These are phyloP conservation scores for Nannochloropsis gaditana DNA, from an alignment of 108 stramenopile genomes.

Conservation along the genomic window DNA sequence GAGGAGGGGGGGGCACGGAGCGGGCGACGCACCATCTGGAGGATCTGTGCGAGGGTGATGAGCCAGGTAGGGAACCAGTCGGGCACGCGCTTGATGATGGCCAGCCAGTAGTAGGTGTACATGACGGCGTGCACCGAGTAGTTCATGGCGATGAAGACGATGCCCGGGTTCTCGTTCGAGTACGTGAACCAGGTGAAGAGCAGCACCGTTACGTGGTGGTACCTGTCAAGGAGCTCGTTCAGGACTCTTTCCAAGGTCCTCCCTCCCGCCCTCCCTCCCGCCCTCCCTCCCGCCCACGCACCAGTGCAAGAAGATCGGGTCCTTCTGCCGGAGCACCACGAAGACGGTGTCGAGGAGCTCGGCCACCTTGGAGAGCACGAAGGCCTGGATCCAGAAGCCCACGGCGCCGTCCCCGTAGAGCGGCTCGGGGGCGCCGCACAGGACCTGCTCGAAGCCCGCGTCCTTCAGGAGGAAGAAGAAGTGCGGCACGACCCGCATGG, in stretches of 20 bases:
- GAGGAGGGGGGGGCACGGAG: neutral
- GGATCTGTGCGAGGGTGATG: conserved; percentile 54
- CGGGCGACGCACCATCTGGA: conserved; percentile 49
- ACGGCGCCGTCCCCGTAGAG: conserved; percentile 52
- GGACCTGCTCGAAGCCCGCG: conserved; percentile 47
- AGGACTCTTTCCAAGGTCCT: neutral
- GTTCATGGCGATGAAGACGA: conserved; percentile 80
- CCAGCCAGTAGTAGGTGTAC: conserved; percentile 95
- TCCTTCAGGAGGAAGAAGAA: conserved; percentile 28
- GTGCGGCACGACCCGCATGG: conserved; percentile 46
- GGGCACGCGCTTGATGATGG: conserved; percentile 26
- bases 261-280: neutral
- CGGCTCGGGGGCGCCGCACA: conserved; percentile 38
- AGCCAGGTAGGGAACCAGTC: conserved; percentile 35
- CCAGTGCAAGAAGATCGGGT: conserved; percentile 62
- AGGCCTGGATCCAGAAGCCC: conserved; percentile 58
- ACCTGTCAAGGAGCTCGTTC: conserved; percentile 29
- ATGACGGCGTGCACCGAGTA: conserved; percentile 96
- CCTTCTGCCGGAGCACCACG: conserved; percentile 57
- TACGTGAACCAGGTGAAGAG: conserved; percentile 62
- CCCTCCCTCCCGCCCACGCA: conserved; percentile 14
- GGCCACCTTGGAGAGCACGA: conserved; percentile 57
- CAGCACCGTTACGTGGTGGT: conserved; percentile 61
- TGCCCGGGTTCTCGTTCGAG: conserved; percentile 52
- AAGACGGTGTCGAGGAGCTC: conserved; percentile 61